Evolutionary conservation across 257 asterid genomes (phyloP).

Genomic region (Lycium ferocissimum): DNA sequence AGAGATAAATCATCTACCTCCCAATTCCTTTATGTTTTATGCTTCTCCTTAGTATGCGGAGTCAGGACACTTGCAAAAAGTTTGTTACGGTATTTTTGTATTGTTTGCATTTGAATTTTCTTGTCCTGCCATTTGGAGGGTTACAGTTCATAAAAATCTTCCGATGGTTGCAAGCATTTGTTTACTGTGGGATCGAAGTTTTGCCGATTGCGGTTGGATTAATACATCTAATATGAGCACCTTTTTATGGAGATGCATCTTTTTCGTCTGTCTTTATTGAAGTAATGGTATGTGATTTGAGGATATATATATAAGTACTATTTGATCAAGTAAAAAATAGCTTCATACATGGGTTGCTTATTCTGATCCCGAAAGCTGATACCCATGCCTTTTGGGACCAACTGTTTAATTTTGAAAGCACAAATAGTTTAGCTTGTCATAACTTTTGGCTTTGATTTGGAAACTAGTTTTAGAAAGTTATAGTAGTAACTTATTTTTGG

Average conservation of each 20-base stretch:
- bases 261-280: not conserved
- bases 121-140: not conserved
- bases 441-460: not conserved
- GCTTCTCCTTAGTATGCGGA: not conserved
- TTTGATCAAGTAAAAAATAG: not conserved
- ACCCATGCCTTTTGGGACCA: no score
- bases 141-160: not conserved
- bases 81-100: constrained; percentile 24
- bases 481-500: not conserved
- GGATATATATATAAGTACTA: not conserved
- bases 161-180: not conserved
- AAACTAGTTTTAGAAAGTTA: not conserved
- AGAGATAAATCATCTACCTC: constrained; percentile 51
- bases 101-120: not conserved
- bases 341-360: not conserved
- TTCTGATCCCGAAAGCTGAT: not conserved
- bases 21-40: not conserved
- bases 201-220: not conserved
- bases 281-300: no score
- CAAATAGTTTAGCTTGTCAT: not conserved
- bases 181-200: constrained; percentile 7
- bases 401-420: no score
- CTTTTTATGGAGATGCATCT: not conserved
- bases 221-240: constrained; percentile 5
- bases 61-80: not conserved